A percentile compares a stretch with the other conserved stretches of the same genome.
phyloP scores from a whole-genome alignment of 768 basidiomycete species.

The Auricularia sp. region DNA sequence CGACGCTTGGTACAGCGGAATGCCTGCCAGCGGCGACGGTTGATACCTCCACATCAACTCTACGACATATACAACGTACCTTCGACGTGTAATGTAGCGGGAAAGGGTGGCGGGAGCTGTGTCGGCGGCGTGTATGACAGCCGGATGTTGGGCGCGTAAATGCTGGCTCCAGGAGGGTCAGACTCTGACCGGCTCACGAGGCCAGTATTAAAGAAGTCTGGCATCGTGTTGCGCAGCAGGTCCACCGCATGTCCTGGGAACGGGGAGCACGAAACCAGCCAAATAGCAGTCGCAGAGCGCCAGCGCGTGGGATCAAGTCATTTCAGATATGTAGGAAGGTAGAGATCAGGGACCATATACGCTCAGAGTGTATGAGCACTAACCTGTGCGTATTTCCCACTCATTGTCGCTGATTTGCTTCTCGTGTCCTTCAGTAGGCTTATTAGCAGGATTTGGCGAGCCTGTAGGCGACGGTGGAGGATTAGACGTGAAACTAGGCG shows the following conservation, averaged over 20 bases:
- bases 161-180: conserved; percentile 12
- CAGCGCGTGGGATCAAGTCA: too few species aligned
- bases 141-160: conserved; percentile 53
- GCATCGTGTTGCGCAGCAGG: conserved; percentile 57
- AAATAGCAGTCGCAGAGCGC: too few species aligned
- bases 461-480: too few species aligned
- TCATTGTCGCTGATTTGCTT: too few species aligned
- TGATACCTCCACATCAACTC: background rate
- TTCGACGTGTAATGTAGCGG: conserved; percentile 58
- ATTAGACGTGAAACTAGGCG: too few species aligned
- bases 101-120: conserved; percentile 57
- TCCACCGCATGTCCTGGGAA: conserved; percentile 57
- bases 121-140: conserved; percentile 62
- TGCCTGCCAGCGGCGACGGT: conserved; percentile 31
- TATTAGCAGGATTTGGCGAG: too few species aligned
- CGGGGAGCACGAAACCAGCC: too few species aligned
- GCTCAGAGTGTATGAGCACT: too few species aligned
- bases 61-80: conserved; percentile 29
- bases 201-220: conserved; percentile 59
- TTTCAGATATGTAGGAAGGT: too few species aligned
- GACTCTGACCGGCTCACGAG: conserved; percentile 38
- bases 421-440: too few species aligned
- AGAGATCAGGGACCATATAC: too few species aligned
- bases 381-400: too few species aligned
- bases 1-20: conserved; percentile 61